Evolutionary conservation across 2,329 filamentous ascomycete genomes (phyloP), one percentile per base, ranked within the genome.

Genomic region (Zymoseptoria ardabiliae): DNA sequence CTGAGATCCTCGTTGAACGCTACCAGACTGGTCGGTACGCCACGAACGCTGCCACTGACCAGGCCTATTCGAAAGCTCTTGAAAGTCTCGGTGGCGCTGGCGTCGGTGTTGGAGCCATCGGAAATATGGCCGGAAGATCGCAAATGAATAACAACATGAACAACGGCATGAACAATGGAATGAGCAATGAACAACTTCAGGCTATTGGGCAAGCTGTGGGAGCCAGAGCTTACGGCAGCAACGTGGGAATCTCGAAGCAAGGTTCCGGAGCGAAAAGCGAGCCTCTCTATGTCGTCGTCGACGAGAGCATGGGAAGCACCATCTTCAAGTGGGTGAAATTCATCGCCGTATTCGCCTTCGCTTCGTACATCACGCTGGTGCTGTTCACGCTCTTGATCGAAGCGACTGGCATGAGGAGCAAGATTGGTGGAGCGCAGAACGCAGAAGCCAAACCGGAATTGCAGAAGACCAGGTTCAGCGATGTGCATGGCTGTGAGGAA

Each of bases 401-500:
- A 74, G 85, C 85, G 30, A 84, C 91, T 56, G 89, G 89, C 63
- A 79, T 88, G 9, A 78, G 96, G 67, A 91, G 91, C 75, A 92
- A 91, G 61, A 86, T 91, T 9, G 85, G 87, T 11, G 86, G 85
- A 56, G 75, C 81, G 2, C 84, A 87, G 59, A 86, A 86, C 67
- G 90, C 89, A 61, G 91, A 99, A 76, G 91, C 92, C 62, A 93
- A 95, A 73, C 88, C 94, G 7, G 90, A 97, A 74, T 87, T 92
- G 68, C 94, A 99, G 73, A 97, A 84, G 60, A 91, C 91, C 20
- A 86, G 90, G 53, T 99, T 99, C 77, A 83, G 82, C 59, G 94
- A 99, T 72, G 94, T 99, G 6, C 94, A 99, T 72, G 94, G 94
- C 56, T 97, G 93, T 67, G 92, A 97, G 65, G 95, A 99, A 76